These are phyloP conservation scores for Candida ortonii DNA, from an alignment of 805 yeast species.

Conservation along the genomic window DNA sequence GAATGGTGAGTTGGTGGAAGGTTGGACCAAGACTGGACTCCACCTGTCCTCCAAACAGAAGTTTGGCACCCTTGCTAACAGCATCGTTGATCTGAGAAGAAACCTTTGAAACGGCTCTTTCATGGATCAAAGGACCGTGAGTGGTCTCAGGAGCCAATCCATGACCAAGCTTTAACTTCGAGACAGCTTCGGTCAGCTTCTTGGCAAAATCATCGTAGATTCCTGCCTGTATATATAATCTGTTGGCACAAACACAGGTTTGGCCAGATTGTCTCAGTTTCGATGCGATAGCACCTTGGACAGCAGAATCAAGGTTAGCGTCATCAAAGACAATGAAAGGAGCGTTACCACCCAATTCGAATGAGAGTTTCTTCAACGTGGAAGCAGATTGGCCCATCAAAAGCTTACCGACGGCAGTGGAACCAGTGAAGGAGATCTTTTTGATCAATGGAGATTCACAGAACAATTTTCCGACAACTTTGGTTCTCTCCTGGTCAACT, in stretches of 20 bases:
- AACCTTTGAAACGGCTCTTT: slow-evolving; percentile 60
- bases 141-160: slow-evolving; percentile 59
- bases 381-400: slow-evolving; percentile 60
- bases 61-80: slow-evolving; percentile 57
- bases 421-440: slow-evolving; percentile 76
- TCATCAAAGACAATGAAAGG: slow-evolving; percentile 75
- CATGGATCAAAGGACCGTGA: slow-evolving; percentile 75
- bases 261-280: slow-evolving; percentile 79
- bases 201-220: slow-evolving; percentile 61
- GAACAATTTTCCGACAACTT: slow-evolving; percentile 53
- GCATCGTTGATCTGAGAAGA: slow-evolving; percentile 65
- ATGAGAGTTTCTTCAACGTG: slow-evolving; percentile 65
- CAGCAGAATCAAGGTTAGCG: slow-evolving; percentile 64
- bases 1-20: slow-evolving; percentile 67
- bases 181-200: slow-evolving; percentile 46
- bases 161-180: slow-evolving; percentile 52
- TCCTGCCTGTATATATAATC: slow-evolving; percentile 61
- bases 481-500: slow-evolving; percentile 39
- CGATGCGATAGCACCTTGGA: slow-evolving; percentile 60
- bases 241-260: slow-evolving; percentile 78
- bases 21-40: slow-evolving; percentile 55
- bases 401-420: slow-evolving; percentile 68
- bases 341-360: slow-evolving; percentile 81
- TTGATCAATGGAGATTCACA: slow-evolving; percentile 55
- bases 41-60: slow-evolving; percentile 58